These are phyloP conservation scores for Moesziomyces parantarcticus DNA, from an alignment of 1,284 basidiomycete species.

Conservation along the genomic window DNA sequence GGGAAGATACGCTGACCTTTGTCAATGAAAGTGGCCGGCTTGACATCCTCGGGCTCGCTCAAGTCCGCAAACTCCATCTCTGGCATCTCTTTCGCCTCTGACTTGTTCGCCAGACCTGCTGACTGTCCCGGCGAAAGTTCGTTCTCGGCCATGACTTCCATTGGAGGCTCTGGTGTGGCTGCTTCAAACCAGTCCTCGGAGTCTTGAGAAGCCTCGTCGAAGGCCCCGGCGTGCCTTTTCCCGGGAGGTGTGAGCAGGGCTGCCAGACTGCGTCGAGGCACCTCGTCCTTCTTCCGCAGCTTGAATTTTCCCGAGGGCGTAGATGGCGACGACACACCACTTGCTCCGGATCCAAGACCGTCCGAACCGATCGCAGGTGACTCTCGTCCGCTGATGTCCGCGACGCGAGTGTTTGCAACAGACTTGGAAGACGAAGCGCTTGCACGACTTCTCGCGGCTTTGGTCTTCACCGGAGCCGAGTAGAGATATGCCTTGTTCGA, in stretches of 20 bases:
- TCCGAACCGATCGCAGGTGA: constrained; percentile 3
- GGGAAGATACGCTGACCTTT: constrained; percentile 25
- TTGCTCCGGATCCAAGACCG: background rate
- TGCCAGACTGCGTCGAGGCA: constrained; percentile 15
- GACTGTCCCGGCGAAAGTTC: background rate
- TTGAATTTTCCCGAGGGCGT: constrained; percentile 25
- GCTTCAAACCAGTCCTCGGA: background rate
- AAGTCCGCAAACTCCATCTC: background rate
- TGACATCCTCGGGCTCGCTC: background rate
- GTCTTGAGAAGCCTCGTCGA: background rate
- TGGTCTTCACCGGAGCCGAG: background rate
- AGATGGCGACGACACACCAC: constrained; percentile 10
- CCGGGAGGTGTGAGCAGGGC: constrained; percentile 13
- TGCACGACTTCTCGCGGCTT: background rate
- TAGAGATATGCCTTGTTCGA: background rate
- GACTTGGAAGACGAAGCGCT: background rate
- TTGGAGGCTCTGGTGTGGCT: background rate
- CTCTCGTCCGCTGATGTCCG: background rate
- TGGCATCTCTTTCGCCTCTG: background rate
- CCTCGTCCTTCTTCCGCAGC: constrained; percentile 18
- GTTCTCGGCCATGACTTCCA: background rate
- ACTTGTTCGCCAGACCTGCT: background rate
- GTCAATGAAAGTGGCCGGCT: background rate
- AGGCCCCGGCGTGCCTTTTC: background rate
- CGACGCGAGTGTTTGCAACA: background rate